Conservation (phyloP, 208 protist genomes). For the Leishmania aethiopica region DNA sequence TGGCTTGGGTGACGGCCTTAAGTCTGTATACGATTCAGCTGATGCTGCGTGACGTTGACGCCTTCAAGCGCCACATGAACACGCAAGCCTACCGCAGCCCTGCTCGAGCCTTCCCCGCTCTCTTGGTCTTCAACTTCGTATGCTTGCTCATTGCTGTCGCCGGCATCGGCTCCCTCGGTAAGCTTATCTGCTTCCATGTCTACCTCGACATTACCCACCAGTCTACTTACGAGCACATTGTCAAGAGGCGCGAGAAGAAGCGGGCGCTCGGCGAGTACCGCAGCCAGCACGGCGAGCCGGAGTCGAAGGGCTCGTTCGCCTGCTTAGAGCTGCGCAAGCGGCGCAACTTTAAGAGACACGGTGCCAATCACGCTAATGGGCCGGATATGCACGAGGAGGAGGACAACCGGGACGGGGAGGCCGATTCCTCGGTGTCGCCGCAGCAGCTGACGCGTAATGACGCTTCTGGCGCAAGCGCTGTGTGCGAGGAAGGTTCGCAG, state of each 20-base stretch:
- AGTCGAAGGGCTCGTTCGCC: slow-evolving; percentile 16
- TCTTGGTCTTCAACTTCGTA: slow-evolving; percentile 74
- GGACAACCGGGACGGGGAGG: background rate
- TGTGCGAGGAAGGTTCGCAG: background rate
- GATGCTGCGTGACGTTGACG: slow-evolving; percentile 43
- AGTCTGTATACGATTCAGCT: slow-evolving; percentile 65
- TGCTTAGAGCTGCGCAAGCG: slow-evolving; percentile 62
- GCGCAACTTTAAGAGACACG: slow-evolving; percentile 76
- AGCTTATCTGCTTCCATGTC: slow-evolving; percentile 81
- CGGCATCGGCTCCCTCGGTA: slow-evolving; percentile 52
- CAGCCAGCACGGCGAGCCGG: slow-evolving; percentile 8
- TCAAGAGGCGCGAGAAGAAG: slow-evolving; percentile 68
- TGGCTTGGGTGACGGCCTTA: slow-evolving; percentile 61
- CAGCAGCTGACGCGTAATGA: background rate
- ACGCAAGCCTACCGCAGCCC: slow-evolving; percentile 59
- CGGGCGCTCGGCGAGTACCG: slow-evolving; percentile 37
- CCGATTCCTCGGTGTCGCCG: background rate
- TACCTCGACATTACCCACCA: slow-evolving; percentile 59
- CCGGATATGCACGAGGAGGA: background rate
- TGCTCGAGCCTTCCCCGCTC: slow-evolving; percentile 34
- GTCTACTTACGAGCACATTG: slow-evolving; percentile 81
- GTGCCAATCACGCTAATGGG: background rate
- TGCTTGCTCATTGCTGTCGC: slow-evolving; percentile 31
- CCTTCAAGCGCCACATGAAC: slow-evolving; percentile 50
- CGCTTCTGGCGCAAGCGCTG: background rate